These are phyloP conservation scores for Podaxis mareebaensis DNA, from an alignment of 768 basidiomycete genomes.

Conservation along the genomic window DNA sequence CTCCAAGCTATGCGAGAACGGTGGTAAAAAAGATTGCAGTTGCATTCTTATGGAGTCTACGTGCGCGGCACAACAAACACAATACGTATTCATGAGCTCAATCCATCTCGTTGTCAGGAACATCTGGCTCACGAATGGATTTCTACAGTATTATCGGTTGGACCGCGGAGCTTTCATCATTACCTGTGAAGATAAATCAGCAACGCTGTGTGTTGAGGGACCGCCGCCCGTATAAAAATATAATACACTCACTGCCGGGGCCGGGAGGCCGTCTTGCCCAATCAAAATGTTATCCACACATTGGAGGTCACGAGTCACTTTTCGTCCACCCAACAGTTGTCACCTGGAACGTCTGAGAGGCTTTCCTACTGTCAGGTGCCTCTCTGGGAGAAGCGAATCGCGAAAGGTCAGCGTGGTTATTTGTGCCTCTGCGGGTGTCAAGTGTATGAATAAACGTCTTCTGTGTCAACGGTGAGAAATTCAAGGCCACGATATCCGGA, in stretches of 20 bases:
- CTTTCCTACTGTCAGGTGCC: conserved; percentile 5
- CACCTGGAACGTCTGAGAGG: neutral
- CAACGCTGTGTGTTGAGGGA: too few species aligned
- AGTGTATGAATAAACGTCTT: neutral
- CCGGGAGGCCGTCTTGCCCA: neutral
- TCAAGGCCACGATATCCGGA: neutral
- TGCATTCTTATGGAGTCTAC: too few species aligned
- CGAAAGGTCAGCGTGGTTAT: neutral
- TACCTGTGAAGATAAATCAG: too few species aligned
- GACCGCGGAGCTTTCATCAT: too few species aligned
- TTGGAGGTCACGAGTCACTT: neutral
- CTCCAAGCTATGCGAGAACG: neutral
- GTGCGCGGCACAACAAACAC: neutral
- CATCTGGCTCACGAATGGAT: too few species aligned
- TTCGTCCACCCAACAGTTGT: neutral
- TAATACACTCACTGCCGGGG: neutral
- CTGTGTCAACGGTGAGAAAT: conserved; percentile 1
- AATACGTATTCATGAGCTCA: neutral
- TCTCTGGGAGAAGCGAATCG: neutral
- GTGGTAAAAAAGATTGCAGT: too few species aligned
- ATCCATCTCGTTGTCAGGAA: too few species aligned
- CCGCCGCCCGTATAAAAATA: neutral
- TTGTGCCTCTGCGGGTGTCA: neutral
- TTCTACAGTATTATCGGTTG: too few species aligned
- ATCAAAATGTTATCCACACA: neutral